Evolutionary conservation across 2,329 filamentous ascomycete species (phyloP).

Genomic region (Davidsoniella virescens): DNA sequence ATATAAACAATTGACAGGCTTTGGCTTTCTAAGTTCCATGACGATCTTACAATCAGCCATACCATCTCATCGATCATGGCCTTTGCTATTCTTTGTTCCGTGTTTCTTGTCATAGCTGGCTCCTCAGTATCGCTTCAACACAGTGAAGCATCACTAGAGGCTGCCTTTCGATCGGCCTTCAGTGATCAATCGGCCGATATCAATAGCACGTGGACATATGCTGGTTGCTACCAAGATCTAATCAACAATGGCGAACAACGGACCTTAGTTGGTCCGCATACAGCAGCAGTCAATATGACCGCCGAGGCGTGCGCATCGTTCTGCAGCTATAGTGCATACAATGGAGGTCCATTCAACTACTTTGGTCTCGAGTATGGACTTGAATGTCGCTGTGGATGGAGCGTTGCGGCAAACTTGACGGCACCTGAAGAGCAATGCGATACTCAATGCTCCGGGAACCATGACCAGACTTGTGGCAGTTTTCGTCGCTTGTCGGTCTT

Average conservation of each 20-base stretch:
- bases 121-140: conserved; percentile 10
- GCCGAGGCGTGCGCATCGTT: conserved; percentile 17
- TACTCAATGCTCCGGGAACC: conserved; percentile 12
- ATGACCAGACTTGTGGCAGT: conserved; percentile 13
- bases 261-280: conserved; percentile 1
- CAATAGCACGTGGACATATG: conserved; percentile 15
- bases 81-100: neutral
- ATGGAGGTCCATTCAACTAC: conserved; percentile 16
- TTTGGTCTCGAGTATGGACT: conserved; percentile 15
- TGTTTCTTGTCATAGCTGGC: neutral
- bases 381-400: conserved; percentile 14
- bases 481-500: conserved; percentile 16
- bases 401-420: conserved; percentile 12
- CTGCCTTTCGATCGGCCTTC: no score
- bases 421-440: conserved; percentile 15
- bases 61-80: neutral
- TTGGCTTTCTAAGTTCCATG: no score
- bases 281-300: conserved; percentile 15
- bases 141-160: no score
- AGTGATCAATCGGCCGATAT: conserved; percentile 10
- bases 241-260: conserved; percentile 10
- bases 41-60: no score
- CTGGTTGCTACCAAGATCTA: conserved; percentile 17
- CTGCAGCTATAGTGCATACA: conserved; percentile 14
- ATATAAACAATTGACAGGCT: no score